These are phyloP conservation scores for Mycena latifolia DNA, from an alignment of 768 basidiomycete species.

Conservation along the genomic window DNA sequence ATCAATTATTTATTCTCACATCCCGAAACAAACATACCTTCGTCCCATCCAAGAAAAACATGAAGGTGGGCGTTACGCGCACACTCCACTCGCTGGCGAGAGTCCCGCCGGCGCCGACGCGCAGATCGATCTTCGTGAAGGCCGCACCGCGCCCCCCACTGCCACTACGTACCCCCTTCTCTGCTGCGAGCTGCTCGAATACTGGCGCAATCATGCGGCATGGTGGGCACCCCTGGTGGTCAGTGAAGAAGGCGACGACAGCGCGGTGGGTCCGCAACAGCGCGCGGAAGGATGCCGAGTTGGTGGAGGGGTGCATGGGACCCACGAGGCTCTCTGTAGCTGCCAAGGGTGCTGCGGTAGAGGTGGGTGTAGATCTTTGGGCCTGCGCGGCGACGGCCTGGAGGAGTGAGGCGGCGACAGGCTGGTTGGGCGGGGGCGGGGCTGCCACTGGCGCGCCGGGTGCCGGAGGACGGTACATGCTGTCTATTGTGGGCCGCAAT, in stretches of 20 bases:
- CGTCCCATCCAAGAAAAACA: conserved; percentile 85
- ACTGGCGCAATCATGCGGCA: conserved; percentile 88
- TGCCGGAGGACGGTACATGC: conserved; percentile 80
- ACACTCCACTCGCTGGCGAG: conserved; percentile 77
- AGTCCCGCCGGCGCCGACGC: conserved; percentile 70
- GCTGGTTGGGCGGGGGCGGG: conserved; percentile 58
- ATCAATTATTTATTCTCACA: background rate
- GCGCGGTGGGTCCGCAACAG: conserved; percentile 76
- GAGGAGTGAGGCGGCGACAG: conserved; percentile 65
- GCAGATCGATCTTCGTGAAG: conserved; percentile 89
- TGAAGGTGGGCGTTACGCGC: conserved; percentile 87
- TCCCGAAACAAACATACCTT: conserved; percentile 58
- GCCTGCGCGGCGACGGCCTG: conserved; percentile 70
- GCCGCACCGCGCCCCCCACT: conserved; percentile 63
- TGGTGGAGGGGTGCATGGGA: conserved; percentile 80
- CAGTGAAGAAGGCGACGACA: conserved; percentile 87
- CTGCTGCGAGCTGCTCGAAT: conserved; percentile 82
- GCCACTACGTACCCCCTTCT: conserved; percentile 60
- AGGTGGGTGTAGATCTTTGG: conserved; percentile 41
- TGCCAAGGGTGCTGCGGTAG: conserved; percentile 42
- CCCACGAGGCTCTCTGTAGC: conserved; percentile 66
- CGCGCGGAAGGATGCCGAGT: conserved; percentile 76
- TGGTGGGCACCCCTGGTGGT: conserved; percentile 76
- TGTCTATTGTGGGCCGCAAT: conserved; percentile 91
- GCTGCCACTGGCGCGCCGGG: conserved; percentile 51